phyloP scores from a whole-genome alignment of 371 early-diverging fungal species.

The Circinella minor region DNA sequence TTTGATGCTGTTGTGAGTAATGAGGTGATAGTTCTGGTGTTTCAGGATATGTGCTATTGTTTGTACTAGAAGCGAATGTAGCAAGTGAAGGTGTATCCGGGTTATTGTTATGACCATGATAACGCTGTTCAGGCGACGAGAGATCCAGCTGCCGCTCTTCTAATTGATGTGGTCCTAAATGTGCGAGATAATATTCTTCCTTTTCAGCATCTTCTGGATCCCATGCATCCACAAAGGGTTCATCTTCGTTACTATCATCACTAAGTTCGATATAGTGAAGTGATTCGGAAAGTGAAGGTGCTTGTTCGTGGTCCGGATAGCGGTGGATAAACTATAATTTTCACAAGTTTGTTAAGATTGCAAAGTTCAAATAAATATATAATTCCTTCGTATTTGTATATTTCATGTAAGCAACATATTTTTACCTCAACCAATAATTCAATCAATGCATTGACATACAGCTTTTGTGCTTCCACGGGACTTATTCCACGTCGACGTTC shows the following conservation, averaged over 20 bases:
- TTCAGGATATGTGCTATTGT: conserved; percentile 11
- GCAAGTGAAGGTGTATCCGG: conserved; percentile 10
- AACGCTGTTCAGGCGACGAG: conserved; percentile 16
- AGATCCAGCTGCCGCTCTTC: conserved; percentile 13
- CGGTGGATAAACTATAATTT: conserved; percentile 22
- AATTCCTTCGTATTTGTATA: not conserved
- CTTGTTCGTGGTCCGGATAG: conserved; percentile 26
- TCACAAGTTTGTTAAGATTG: not conserved
- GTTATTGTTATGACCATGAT: not conserved
- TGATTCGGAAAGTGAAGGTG: conserved; percentile 13
- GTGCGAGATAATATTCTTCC: conserved; percentile 14
- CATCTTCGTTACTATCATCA: conserved; percentile 9
- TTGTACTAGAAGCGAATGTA: conserved; percentile 10
- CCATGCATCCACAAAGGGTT: conserved; percentile 21
- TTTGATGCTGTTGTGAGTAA: conserved; percentile 10
- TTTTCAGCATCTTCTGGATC: conserved; percentile 21
- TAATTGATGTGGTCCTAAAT: conserved; percentile 19
- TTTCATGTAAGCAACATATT: not conserved
- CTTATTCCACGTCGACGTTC: conserved; percentile 34
- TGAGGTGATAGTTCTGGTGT: conserved; percentile 23
- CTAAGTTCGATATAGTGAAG: conserved; percentile 20
- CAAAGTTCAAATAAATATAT: not conserved
- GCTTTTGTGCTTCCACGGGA: conserved; percentile 35
- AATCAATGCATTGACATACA: conserved; percentile 35
- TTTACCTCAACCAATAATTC: conserved; percentile 32